Conservation (phyloP, 345 rosid species). For the Stellera chamaejasme region DNA sequence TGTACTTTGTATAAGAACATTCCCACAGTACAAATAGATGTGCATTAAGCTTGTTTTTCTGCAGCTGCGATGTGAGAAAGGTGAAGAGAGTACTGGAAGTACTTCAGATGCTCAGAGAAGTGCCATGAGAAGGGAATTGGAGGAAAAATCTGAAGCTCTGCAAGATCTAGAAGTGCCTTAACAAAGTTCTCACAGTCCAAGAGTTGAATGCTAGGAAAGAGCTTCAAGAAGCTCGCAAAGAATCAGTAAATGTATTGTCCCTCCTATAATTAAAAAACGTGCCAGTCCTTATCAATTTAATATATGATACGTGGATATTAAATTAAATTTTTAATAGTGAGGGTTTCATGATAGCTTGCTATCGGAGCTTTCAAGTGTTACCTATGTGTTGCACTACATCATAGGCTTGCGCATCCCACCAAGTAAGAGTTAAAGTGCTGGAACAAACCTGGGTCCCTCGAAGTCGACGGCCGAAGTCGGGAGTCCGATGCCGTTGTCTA, state of each 20-base stretch:
- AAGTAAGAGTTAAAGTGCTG: no score
- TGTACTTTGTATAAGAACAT: no score
- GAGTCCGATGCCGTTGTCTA: no score
- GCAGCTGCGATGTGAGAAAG: no score
- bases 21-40: neutral
- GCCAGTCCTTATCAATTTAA: constrained; percentile 35
- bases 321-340: no score
- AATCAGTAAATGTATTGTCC: constrained; percentile 2
- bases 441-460: no score
- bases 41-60: neutral
- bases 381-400: no score
- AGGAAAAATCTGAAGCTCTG: constrained; percentile 11
- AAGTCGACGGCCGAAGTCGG: no score
- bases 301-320: constrained; percentile 38
- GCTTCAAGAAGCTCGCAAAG: constrained; percentile 15
- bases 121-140: constrained; percentile 6
- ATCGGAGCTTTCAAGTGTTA: no score
- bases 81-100: no score
- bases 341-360: no score
- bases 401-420: no score
- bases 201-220: constrained; percentile 11
- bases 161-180: constrained; percentile 2
- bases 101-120: neutral
- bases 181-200: constrained; percentile 5
- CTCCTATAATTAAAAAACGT: neutral